These are phyloP conservation scores for Cryphonectria naterciae DNA, from an alignment of 2,329 filamentous ascomycete species.

Conservation along the genomic window DNA sequence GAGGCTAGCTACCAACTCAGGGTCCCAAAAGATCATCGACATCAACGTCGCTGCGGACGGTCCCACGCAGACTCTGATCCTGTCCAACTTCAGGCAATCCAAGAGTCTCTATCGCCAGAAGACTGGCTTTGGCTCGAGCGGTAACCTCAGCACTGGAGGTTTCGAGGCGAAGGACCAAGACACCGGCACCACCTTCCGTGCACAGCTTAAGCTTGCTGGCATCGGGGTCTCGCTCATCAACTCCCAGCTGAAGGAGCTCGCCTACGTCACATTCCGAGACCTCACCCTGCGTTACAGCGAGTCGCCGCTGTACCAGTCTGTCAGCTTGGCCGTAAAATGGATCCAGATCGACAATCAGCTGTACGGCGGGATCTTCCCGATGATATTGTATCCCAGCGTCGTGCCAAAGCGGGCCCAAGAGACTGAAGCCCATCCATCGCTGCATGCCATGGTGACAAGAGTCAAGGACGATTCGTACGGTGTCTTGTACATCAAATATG, in stretches of 20 bases:
- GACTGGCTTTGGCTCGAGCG: slow-evolving; percentile 55
- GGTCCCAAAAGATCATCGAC: slow-evolving; percentile 86
- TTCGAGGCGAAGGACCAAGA: slow-evolving; percentile 96
- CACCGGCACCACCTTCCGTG: slow-evolving; percentile 84
- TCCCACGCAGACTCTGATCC: slow-evolving; percentile 89
- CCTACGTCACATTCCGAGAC: slow-evolving; percentile 91
- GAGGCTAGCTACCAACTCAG: slow-evolving; percentile 74
- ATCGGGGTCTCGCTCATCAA: slow-evolving; percentile 95
- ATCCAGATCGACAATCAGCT: slow-evolving; percentile 98
- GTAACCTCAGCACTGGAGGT: slow-evolving; percentile 60
- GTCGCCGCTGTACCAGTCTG: slow-evolving; percentile 89
- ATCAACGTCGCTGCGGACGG: slow-evolving; percentile 95
- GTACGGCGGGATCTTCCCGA: slow-evolving; percentile 97
- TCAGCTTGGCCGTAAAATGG: slow-evolving; percentile 94
- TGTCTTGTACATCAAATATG: slow-evolving; percentile 98
- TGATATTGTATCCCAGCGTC: slow-evolving; percentile 95
- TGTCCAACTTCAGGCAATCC: slow-evolving; percentile 91
- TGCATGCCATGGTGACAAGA: slow-evolving; percentile 87
- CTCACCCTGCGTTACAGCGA: slow-evolving; percentile 91
- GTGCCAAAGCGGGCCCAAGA: slow-evolving; percentile 97
- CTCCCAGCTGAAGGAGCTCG: slow-evolving; percentile 84
- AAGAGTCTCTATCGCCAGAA: slow-evolving; percentile 83
- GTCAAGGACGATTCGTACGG: slow-evolving; percentile 99
- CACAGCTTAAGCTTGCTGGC: slow-evolving; percentile 84
- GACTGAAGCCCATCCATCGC: slow-evolving; percentile 92